Evolutionary conservation across 1,284 basidiomycete genomes (phyloP), one percentile per base, ranked within the genome.

Genomic region (Anthracocystis walkeri): DNA sequence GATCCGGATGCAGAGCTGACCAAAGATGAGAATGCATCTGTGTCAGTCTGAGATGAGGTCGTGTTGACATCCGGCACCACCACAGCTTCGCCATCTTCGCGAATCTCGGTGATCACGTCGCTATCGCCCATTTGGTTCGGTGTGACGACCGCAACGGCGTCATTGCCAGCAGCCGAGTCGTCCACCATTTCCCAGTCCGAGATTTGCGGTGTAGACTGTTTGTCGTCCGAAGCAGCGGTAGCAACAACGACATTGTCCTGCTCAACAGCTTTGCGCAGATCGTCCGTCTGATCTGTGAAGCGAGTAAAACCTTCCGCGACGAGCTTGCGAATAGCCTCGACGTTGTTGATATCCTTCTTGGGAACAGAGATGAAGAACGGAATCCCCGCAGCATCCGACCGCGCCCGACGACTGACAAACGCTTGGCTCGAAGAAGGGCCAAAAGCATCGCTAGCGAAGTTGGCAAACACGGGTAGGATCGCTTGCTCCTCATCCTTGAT

Each of bases 361-460:
- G 79, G 77, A 12, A 85, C 50, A 7, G 78, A 61, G 25, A 84
- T 77, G 52, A 85, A 81, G 77, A 85, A 83, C 8, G 83, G 83
- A 46, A 82, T 56, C 42, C 83, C 83, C 4, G 73, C 53, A 4
- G 71, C 58, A 11, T 77, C 75, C 21, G 54, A 46, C 3, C 67
- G 42, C 10, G 57, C 50, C 12, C 75, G 65, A 49, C 77, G 65
- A 42, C 60, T 75, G 29, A 64, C 67, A 53, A 71, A 78, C 23
- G 73, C 65, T 21, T 65, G 59, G 25, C 55, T 58, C 25, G 68
- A 64, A 18, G 64, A 73, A 25, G 70, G 25, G 0, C 49, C 68
- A 10, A 46, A 56, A 0, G 48, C 33, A 21, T 57, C 55, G 31
- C 29, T 53, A 18, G 58, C 53, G 18, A 71, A 45, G 50, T 70